Base-by-base conservation (phyloP, 2,329 filamentous ascomycete genomes). In the Ustilaginoidea virens region DNA sequence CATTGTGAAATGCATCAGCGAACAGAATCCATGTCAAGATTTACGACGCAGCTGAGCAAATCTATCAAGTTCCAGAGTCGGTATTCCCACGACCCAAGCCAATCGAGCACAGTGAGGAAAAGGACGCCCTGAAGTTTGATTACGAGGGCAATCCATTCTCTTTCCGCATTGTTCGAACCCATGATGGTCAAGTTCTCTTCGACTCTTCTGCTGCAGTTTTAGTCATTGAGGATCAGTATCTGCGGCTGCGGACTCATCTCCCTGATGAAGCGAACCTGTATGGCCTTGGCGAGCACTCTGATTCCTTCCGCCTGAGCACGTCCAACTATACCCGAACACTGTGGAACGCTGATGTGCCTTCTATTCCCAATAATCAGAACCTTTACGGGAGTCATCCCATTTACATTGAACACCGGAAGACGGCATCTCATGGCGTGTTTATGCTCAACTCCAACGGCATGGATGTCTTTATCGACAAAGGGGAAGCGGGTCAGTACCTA, bases 391-490 rank as follows among this genome's bases (percentile, higher is more conserved):
- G 66, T 28, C 79, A 85, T 38, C 78, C 79, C 0, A 57, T 83
- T n/a, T 83, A 83, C 52, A 70, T 76, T 38, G 79, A 85, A 33
- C 73, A 81, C 45, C 66, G 80, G 13, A 61, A 61, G 5, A 34
- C 29, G 31, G 55, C 71, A 43, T 53, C 74, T 35, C 46, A 80
- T 55, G 63, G 75, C 12, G 78, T 81, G 3, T 76, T 81, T 45
- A 55, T 82, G 15, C 52, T 79, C 38, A 82, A 80, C n/a, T n/a
- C n/a, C n/a, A n/a, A n/a, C n/a, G n/a, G n/a, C n/a, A 85, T 85
- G 74, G 78, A 86, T 35, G 62, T 86, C 47, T 76, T 75, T 40
- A 73, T 86, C 47, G 67, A 82, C 46, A 66, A 71, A 35, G 68
- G 66, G 2, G 52, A 58, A 5, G 49, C 60, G 15, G 58, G 63